Evolutionary conservation across 805 yeast genomes (phyloP).

Genomic region (Limtongozyma cylindracea): DNA sequence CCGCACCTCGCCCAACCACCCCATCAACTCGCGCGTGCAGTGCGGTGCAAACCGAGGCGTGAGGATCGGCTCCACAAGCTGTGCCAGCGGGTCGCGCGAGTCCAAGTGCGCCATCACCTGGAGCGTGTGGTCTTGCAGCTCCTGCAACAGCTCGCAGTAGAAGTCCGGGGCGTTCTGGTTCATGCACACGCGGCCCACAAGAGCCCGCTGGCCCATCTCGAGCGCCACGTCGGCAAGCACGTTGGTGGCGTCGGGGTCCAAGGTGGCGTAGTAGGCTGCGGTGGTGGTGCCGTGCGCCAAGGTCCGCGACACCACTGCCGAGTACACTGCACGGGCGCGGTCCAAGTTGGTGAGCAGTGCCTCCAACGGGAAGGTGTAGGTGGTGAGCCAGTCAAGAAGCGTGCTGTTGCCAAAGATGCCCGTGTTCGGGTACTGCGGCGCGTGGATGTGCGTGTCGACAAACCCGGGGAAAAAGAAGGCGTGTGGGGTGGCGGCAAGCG

Average conservation of each 20-base stretch:
- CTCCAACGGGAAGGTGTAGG: slow-evolving; percentile 80
- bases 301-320: slow-evolving; percentile 42
- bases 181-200: slow-evolving; percentile 91
- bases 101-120: slow-evolving; percentile 18
- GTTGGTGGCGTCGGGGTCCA: slow-evolving; percentile 48
- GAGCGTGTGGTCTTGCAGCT: slow-evolving; percentile 27
- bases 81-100: slow-evolving; percentile 4
- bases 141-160: slow-evolving; percentile 35
- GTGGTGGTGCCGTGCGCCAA: slow-evolving; percentile 71
- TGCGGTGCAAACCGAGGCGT: slow-evolving; percentile 92
- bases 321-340: slow-evolving; percentile 29
- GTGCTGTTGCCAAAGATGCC: slow-evolving; percentile 66
- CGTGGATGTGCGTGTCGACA: slow-evolving; percentile 18
- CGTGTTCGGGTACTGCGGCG: slow-evolving; percentile 16
- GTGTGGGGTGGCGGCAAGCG: slow-evolving; percentile 4
- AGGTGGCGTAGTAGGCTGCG: slow-evolving; percentile 79
- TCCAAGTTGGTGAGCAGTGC: slow-evolving; percentile 19
- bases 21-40: slow-evolving; percentile 40
- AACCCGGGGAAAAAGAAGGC: slow-evolving; percentile 35
- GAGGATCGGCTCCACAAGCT: slow-evolving; percentile 40
- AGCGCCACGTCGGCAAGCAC: slow-evolving; percentile 50
- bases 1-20: slow-evolving; percentile 34
- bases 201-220: slow-evolving; percentile 57
- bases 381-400: slow-evolving; percentile 68
- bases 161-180: slow-evolving; percentile 33